Base-by-base conservation (phyloP, 768 basidiomycete genomes). In the Leccinellum rugosiceps region DNA sequence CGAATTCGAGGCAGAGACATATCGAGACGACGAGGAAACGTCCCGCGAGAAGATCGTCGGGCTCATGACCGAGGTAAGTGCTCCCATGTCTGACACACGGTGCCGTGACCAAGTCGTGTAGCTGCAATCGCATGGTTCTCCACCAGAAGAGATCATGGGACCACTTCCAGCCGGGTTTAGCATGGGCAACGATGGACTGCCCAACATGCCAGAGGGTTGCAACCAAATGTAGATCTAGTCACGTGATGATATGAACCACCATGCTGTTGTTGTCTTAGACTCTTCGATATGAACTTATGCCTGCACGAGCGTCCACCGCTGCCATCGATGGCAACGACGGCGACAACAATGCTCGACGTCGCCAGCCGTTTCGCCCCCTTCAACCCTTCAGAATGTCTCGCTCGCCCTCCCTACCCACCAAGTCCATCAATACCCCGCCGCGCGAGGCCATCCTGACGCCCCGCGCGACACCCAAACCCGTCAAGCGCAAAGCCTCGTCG, bases 121-220 rank as follows among this genome's bases (percentile, higher is more conserved):
- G 66, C 8, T 94, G 80, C 92, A 94, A 78, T 75, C 77, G 3
- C 79, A 84, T 55, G 92, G 92, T 6, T 81, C 87, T 4, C 92
- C 91, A 0, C 92, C 92, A 3, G 66, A 81, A 19, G 90, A 91
- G 63, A 80, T 94, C 50, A 92, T 94, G 88, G 92, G 91, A 1
- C 82, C 85, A 0, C 76, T 94, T 49, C 92, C 92, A 0, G 81
- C 88, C 3, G 90, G 88, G n/a, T 72, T 83, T 28, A 77, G 73
- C 7, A 60, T 86, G 25, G 83, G 82, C 0, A 48, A 76, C 2
- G 85, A 88, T 50, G 85, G 85, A 13, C 66, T 78, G 57, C 83
- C 82, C 5, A 69, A 78, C 41, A 50, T 83, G 15, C 77, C 80
- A 1, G 76, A 64, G 0, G 61, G 56, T 30, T 61, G 67, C 17